These are phyloP conservation scores for Nepenthes alata DNA, from an alignment of 179 eudicot genomes.

Conservation along the genomic window DNA sequence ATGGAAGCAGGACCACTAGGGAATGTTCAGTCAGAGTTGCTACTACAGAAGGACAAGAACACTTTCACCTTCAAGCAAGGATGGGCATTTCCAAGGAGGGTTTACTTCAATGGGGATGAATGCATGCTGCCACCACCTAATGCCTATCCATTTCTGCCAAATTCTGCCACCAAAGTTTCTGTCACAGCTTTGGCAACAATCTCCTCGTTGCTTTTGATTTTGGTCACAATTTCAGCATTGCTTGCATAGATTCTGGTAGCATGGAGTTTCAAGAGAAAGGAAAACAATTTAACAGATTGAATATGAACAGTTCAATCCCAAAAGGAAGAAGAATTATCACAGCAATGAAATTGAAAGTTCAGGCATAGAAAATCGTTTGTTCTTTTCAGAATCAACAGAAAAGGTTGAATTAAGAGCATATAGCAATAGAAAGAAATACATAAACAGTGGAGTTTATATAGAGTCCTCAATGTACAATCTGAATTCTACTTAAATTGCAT, in stretches of 20 bases:
- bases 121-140: conserved; percentile 72
- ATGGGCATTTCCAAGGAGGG: conserved; percentile 75
- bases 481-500: too few species aligned
- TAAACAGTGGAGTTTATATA: too few species aligned
- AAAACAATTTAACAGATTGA: not conserved
- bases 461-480: too few species aligned
- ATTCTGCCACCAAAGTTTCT: conserved; percentile 24
- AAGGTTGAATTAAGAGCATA: too few species aligned
- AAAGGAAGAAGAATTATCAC: too few species aligned
- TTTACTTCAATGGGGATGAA: conserved; percentile 77
- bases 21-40: conserved; percentile 66
- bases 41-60: conserved; percentile 51
- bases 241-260: not conserved
- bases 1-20: conserved; percentile 74
- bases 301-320: too few species aligned
- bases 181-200: conserved; percentile 5
- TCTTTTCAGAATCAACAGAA: too few species aligned
- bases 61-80: conserved; percentile 61
- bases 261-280: not conserved
- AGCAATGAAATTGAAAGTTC: too few species aligned
- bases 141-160: conserved; percentile 57
- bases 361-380: too few species aligned
- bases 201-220: conserved; percentile 12
- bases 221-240: conserved; percentile 9
- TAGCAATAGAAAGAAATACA: too few species aligned